phyloP scores from a whole-genome alignment of 2,329 filamentous ascomycete genomes.

The Aphanoascus verrucosus region DNA sequence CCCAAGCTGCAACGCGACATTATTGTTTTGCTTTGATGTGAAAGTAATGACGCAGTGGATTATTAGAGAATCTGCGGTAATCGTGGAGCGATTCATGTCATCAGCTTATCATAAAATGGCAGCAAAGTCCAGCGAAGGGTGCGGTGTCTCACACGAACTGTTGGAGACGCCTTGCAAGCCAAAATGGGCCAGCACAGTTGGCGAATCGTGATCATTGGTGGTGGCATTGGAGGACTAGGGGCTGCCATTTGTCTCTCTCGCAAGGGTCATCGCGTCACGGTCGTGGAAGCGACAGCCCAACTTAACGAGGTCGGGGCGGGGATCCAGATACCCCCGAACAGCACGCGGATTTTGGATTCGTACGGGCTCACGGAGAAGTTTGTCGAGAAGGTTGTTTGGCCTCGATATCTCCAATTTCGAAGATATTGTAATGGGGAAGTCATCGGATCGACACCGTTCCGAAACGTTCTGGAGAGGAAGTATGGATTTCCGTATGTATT shows the following conservation, averaged over 20 bases:
- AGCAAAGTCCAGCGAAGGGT: neutral
- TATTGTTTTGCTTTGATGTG: no score
- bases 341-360: conserved; percentile 15
- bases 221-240: conserved; percentile 20
- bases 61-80: no score
- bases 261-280: conserved; percentile 20
- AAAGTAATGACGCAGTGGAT: no score
- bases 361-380: conserved; percentile 10
- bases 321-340: conserved; percentile 21
- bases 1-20: neutral
- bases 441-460: conserved; percentile 27
- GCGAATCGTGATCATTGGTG: conserved; percentile 20
- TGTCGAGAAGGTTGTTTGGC: conserved; percentile 18
- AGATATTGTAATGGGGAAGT: conserved; percentile 24
- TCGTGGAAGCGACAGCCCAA: conserved; percentile 16
- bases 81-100: no score
- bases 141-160: neutral
- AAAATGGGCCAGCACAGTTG: neutral
- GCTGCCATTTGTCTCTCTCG: conserved; percentile 19
- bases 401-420: conserved; percentile 24
- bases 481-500: conserved; percentile 15
- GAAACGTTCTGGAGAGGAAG: conserved; percentile 21
- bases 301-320: conserved; percentile 19
- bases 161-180: neutral
- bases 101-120: neutral